Evolutionary conservation across 192 early-diverging fungal genomes (phyloP), one percentile per base, ranked within the genome.

Genomic region (Coemansia umbellata): DNA sequence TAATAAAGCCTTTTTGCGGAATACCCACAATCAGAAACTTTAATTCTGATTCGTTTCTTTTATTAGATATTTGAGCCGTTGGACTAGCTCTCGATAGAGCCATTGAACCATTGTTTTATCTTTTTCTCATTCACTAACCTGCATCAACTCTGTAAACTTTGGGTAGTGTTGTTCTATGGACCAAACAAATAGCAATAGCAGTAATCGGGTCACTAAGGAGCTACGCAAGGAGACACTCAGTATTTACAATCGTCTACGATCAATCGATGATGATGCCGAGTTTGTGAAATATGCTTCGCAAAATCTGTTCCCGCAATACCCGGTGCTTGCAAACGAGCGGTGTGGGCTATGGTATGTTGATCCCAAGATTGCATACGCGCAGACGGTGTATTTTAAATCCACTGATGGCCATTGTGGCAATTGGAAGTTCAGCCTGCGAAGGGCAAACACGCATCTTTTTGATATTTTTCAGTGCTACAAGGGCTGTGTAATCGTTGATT

Each of bases 341-440:
- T 91, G 90, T 66, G 91, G 93, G 10, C 66, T 72, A 8, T 95
- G 93, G 93, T 95, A 95, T 61, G 79, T 90, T 17, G 76, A 84
- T 50, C 85, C 85, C 0, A 37, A 50, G n/a, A 69, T 71, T 54
- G 81, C 87, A 60, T 55, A 79, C 45, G 59, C 52, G 10, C 69
- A 82, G 21, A 76, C 85, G 0, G 91, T 87, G 2, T 95, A 95
- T 55, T 93, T 95, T 60, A 95, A 95, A 58, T 95, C 93, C 5
- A 95, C 93, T 2, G 93, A 95, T 72, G 93, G 93, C 0, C 93
- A 95, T 58, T 85, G 78, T 26, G 85, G 87, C 3, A 76, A 83
- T 40, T 93, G 91, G 91, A 82, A 86, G 50, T 91, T 94, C 30
- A 94, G 84, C 56, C 47, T 93, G 47, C 81, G 89, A 27, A 44